Evolutionary conservation across 257 asterid species (phyloP), one percentile per base, ranked within the genome.

Genomic region (Datura wrightii): DNA sequence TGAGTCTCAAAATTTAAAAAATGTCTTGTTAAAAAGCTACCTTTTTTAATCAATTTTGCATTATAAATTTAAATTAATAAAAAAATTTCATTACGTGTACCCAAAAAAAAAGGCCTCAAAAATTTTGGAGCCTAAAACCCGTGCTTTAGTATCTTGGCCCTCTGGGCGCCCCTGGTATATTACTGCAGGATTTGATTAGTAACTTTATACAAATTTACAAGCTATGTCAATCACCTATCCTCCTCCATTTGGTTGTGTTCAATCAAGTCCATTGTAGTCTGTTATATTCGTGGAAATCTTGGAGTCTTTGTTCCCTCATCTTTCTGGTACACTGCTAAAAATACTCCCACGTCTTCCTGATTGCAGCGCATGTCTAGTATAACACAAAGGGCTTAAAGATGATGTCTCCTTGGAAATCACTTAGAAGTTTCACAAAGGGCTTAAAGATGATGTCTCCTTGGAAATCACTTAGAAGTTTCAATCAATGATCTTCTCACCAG

Each of bases 401-500:
- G 58, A 5, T 72, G 58, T 48, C 58, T 72, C 80, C 80, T 11
- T 13, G 46, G 46, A 65, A 65, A 65, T 65, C 74, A 36, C 19
- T 36, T 36, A n/a, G n/a, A n/a, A n/a, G n/a, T n/a, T n/a, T n/a
- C n/a, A n/a, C n/a, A n/a, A n/a, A n/a, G n/a, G n/a, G n/a, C n/a
- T n/a, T n/a, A n/a, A n/a, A n/a, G n/a, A n/a, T n/a, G n/a, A n/a
- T n/a, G n/a, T n/a, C n/a, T n/a, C n/a, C n/a, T n/a, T n/a, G n/a
- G n/a, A n/a, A n/a, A n/a, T n/a, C n/a, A n/a, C n/a, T n/a, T n/a
- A 3, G 5, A 19, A 72, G 42, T 19, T 19, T 72, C 80, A 72
- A 50, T 95, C 97, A 56, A 95, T 10, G 46, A 95, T 92, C 86
- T 92, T 95, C 90, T 95, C 97, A 10, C 98, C 98, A 34, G 97